Evolutionary conservation across 345 rosid species (phyloP).

Genomic region (Lepidium aucheri): DNA sequence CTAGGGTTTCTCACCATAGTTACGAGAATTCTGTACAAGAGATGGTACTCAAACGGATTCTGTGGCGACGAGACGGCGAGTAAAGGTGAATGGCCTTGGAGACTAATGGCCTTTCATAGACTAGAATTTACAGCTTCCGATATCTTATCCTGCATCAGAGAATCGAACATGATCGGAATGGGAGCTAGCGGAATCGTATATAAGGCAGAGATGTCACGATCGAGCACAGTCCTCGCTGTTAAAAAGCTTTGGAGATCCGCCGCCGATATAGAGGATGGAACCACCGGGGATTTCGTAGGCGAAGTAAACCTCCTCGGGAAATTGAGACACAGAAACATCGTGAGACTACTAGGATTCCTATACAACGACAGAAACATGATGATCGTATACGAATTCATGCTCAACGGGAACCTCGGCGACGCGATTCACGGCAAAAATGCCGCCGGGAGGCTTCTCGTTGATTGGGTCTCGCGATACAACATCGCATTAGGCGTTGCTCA

Average conservation of each 20-base stretch:
- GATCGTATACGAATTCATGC: constrained; percentile 87
- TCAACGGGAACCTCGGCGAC: constrained; percentile 74
- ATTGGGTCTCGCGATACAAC: constrained; percentile 86
- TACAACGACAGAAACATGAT: constrained; percentile 65
- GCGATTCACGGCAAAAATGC: constrained; percentile 71
- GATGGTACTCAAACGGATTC: constrained; percentile 44
- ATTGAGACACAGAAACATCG: constrained; percentile 86
- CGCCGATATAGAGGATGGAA: constrained; percentile 51
- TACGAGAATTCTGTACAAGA: constrained; percentile 39
- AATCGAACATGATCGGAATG: constrained; percentile 79
- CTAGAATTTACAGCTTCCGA: constrained; percentile 71
- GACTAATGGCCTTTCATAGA: constrained; percentile 83
- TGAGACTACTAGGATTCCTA: constrained; percentile 65
- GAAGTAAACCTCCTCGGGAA: constrained; percentile 83
- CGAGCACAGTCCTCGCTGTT: constrained; percentile 56
- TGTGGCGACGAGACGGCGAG: constrained; percentile 45
- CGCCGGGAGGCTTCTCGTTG: constrained; percentile 56
- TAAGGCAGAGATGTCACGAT: constrained; percentile 59
- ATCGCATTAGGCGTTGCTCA: constrained; percentile 85
- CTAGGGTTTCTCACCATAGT: constrained; percentile 39
- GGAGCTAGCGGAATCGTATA: constrained; percentile 91
- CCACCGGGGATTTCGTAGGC: constrained; percentile 57
- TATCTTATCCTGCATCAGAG: constrained; percentile 61
- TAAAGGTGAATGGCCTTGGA: constrained; percentile 88
- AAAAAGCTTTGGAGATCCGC: constrained; percentile 87